Conservation (phyloP, 2,329 filamentous ascomycete genomes). For the Colletotrichum shisoi region DNA sequence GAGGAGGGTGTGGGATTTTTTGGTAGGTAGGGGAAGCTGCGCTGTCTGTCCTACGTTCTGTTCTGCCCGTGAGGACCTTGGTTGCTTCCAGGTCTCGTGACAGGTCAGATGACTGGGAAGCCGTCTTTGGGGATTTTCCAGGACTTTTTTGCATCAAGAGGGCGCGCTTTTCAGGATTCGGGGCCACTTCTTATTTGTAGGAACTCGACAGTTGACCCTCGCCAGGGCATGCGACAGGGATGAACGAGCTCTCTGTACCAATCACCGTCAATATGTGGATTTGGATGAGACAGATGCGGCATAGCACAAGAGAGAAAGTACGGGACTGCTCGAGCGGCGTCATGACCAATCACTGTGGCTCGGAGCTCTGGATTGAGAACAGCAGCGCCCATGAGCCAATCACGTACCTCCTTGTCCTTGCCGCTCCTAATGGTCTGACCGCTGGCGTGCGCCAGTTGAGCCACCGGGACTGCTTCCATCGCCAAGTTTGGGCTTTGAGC, state of each 20-base stretch:
- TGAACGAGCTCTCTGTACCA: neutral
- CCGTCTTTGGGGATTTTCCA: slow-evolving; percentile 36
- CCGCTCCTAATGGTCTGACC: neutral
- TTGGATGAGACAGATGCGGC: slow-evolving; percentile 35
- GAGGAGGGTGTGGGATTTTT: neutral
- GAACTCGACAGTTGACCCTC: slow-evolving; percentile 41
- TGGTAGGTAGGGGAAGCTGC: no score
- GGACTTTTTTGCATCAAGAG: slow-evolving; percentile 38
- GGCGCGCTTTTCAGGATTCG: slow-evolving; percentile 51
- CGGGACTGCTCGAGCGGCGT: slow-evolving; percentile 25
- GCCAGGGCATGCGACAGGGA: slow-evolving; percentile 34
- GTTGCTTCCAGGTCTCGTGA: slow-evolving; percentile 32
- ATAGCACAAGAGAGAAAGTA: slow-evolving; percentile 29
- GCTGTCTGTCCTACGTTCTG: neutral
- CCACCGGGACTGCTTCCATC: slow-evolving; percentile 10
- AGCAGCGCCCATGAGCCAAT: slow-evolving; percentile 24
- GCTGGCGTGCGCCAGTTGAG: slow-evolving; percentile 3
- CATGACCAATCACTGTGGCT: slow-evolving; percentile 21
- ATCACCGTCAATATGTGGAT: slow-evolving; percentile 10
- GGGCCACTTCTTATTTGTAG: slow-evolving; percentile 56
- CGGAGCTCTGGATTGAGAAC: slow-evolving; percentile 9
- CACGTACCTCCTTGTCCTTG: neutral
- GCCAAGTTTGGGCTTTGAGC: slow-evolving; percentile 15
- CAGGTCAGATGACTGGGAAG: slow-evolving; percentile 38
- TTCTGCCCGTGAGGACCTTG: slow-evolving; percentile 28